These are phyloP conservation scores for Pugionium cornutum DNA, from an alignment of 345 rosid genomes.

Conservation along the genomic window DNA sequence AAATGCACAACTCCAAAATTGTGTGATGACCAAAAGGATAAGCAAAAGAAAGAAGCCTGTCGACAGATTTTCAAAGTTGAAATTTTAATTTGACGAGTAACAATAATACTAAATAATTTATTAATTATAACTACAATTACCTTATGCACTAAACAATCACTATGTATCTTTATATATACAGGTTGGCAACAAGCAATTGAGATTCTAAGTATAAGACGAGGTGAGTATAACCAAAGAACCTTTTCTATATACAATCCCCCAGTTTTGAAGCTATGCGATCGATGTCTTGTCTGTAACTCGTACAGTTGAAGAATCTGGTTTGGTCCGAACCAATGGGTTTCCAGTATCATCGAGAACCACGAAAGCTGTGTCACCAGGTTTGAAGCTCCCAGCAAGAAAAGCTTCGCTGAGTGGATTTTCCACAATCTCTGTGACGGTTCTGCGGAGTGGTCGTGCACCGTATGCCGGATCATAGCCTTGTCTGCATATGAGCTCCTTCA, in stretches of 20 bases:
- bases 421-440: slow-evolving; percentile 71
- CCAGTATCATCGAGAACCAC: slow-evolving; percentile 77
- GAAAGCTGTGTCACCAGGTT: slow-evolving; percentile 79
- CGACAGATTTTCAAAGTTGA: no score
- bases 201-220: slow-evolving; percentile 21
- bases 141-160: slow-evolving; percentile 29
- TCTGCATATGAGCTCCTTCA: slow-evolving; percentile 74
- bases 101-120: background rate
- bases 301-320: slow-evolving; percentile 48
- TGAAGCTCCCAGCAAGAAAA: slow-evolving; percentile 63
- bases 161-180: slow-evolving; percentile 44
- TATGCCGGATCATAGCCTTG: slow-evolving; percentile 78
- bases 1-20: no score
- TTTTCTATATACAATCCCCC: slow-evolving; percentile 33
- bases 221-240: slow-evolving; percentile 37
- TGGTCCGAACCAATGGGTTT: slow-evolving; percentile 57
- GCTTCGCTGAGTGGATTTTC: slow-evolving; percentile 92
- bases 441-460: slow-evolving; percentile 89
- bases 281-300: slow-evolving; percentile 62
- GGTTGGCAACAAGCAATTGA: slow-evolving; percentile 42
- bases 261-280: slow-evolving; percentile 32
- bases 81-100: background rate
- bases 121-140: background rate
- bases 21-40: no score
- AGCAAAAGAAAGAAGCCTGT: no score